A percentile compares a stretch with the other conserved stretches of the same genome.
Conservation (phyloP, 78 protist genomes). For the Cavenderia fasciculata region DNA sequence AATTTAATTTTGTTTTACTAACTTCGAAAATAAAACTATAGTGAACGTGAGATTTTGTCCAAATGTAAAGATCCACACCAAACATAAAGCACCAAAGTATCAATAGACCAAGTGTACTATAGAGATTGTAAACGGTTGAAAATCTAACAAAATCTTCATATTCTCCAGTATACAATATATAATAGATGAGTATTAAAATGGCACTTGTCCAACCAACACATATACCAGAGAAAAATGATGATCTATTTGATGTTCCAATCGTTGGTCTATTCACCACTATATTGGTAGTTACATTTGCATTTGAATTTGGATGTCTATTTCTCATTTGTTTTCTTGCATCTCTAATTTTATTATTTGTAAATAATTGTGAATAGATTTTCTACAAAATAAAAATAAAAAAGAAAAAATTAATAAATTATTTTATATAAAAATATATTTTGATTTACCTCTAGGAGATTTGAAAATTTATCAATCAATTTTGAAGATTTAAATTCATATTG, state of each 20-base stretch:
- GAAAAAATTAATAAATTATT: neutral
- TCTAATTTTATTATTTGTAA: conserved; percentile 32
- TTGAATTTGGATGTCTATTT: conserved; percentile 1
- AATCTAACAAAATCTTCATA: conserved; percentile 36
- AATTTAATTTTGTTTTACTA: conserved; percentile 5
- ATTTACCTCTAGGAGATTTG: conserved; percentile 12
- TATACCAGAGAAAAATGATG: conserved; percentile 57
- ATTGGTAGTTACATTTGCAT: no score
- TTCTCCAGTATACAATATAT: conserved; percentile 41
- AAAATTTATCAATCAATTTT: conserved; percentile 26
- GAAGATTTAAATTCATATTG: conserved; percentile 6
- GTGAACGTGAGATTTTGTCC: conserved; percentile 72
- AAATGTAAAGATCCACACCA: conserved; percentile 56
- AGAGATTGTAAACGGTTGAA: conserved; percentile 14
- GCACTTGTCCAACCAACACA: conserved; percentile 68
- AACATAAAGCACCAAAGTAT: conserved; percentile 44
- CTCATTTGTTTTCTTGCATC: conserved; percentile 65
- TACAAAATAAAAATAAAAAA: neutral
- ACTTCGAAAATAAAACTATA: conserved; percentile 73
- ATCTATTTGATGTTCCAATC: neutral
- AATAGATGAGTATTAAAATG: conserved; percentile 33
- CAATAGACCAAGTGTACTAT: conserved; percentile 28
- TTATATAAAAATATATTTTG: neutral
- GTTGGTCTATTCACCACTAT: neutral
- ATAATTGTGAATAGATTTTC: conserved; percentile 26